A percentile compares a stretch with the other conserved stretches of the same genome.
Evolutionary conservation across 345 rosid genomes (phyloP).

Genomic region (Citrus mangshanensis): DNA sequence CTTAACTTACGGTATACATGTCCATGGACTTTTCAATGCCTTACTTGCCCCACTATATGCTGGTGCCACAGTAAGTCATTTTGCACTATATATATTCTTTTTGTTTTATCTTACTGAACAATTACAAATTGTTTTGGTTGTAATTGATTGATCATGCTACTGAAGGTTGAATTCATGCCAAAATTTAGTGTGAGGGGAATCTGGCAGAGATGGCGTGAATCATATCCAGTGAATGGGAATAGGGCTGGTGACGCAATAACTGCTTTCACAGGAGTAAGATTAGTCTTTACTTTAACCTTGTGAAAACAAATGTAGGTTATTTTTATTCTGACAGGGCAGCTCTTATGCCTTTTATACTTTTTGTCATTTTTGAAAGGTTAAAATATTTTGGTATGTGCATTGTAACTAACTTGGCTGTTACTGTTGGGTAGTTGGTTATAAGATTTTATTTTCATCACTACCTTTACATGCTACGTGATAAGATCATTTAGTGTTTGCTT

Average conservation of each 20-base stretch:
- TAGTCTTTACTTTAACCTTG: constrained; percentile 5
- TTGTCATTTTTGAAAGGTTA: background rate
- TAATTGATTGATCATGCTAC: constrained; percentile 14
- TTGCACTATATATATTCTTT: background rate
- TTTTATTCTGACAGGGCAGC: background rate
- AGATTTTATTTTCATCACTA: background rate
- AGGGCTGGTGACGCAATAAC: constrained; percentile 60
- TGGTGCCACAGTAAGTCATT: constrained; percentile 61
- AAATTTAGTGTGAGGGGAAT: constrained; percentile 92
- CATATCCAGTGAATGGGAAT: constrained; percentile 56
- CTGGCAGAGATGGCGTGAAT: constrained; percentile 95
- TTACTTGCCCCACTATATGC: constrained; percentile 86
- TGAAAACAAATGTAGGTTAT: background rate
- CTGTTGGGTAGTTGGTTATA: background rate
- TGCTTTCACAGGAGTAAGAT: constrained; percentile 91
- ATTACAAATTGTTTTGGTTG: background rate
- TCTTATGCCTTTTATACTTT: background rate
- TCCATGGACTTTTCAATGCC: constrained; percentile 94
- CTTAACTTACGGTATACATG: constrained; percentile 63
- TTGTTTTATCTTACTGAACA: background rate
- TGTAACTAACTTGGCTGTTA: background rate
- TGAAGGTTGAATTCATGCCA: constrained; percentile 93
- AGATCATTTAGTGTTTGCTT: background rate
- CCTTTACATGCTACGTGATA: background rate
- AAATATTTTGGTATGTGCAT: background rate